phyloP scores from a whole-genome alignment of 164 flowering plant species.

The Piper betle region DNA sequence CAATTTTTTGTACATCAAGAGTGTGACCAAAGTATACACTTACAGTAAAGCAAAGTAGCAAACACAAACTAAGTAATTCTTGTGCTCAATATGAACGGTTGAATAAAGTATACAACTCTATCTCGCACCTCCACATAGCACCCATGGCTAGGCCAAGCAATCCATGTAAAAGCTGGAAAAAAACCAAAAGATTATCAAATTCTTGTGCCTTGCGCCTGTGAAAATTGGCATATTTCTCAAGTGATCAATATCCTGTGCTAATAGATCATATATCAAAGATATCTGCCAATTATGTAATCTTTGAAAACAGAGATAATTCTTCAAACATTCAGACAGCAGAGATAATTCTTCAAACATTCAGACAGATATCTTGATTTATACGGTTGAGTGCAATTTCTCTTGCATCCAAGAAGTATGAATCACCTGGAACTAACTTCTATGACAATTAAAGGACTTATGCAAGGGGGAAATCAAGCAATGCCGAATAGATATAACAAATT shows the following conservation, averaged over 20 bases:
- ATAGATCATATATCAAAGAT: background rate
- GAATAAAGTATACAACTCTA: background rate
- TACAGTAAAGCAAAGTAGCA: background rate
- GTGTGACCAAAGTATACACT: background rate
- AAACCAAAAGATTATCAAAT: background rate
- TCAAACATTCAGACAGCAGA: too few relatives aligned
- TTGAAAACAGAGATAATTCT: too few relatives aligned
- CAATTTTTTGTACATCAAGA: constrained; percentile 5
- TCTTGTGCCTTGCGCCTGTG: background rate
- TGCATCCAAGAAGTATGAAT: too few relatives aligned
- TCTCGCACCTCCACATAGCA: constrained; percentile 73
- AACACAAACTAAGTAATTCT: background rate
- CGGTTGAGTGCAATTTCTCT: too few relatives aligned
- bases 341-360: too few relatives aligned
- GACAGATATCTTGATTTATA: too few relatives aligned
- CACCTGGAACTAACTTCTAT: background rate
- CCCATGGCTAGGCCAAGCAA: constrained; percentile 86
- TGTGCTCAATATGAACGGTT: background rate
- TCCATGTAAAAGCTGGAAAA: constrained; percentile 77
- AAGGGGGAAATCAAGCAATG: too few relatives aligned
- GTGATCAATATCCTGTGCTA: background rate
- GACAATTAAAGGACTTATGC: background rate
- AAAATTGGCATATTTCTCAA: background rate
- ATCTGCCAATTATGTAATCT: too few relatives aligned
- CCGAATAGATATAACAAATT: background rate